These are phyloP conservation scores for Xylaria bambusicola DNA, from an alignment of 495 filamentous ascomycete genomes.

Conservation along the genomic window DNA sequence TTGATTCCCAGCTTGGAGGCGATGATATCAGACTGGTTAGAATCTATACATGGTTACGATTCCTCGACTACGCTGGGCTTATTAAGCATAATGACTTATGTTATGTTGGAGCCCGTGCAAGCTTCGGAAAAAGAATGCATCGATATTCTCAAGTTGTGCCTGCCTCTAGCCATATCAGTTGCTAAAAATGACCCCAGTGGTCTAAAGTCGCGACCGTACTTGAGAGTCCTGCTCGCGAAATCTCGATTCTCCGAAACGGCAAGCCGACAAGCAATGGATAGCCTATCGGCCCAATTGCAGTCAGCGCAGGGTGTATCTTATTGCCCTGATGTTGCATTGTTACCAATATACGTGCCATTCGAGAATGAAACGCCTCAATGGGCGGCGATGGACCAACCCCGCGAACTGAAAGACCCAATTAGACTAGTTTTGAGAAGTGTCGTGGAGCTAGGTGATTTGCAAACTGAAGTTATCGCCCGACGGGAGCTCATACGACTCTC, in stretches of 20 bases:
- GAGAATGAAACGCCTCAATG: conserved; percentile 6
- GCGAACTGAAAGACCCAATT: conserved; percentile 8
- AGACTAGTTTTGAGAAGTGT: conserved; percentile 9
- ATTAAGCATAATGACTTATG: conserved; percentile 14
- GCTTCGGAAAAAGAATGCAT: conserved; percentile 8
- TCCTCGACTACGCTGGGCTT: conserved; percentile 10
- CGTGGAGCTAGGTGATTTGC: conserved; percentile 10
- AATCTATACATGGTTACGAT: conserved; percentile 16
- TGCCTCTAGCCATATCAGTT: conserved; percentile 13
- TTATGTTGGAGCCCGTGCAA: conserved; percentile 6
- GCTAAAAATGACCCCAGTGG: conserved; percentile 10
- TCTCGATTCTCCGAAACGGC: conserved; percentile 15
- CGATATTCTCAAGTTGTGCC: conserved; percentile 11
- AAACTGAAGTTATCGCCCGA: conserved; percentile 13
- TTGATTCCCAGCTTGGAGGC: conserved; percentile 8
- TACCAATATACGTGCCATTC: conserved; percentile 10
- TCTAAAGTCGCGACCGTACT: conserved; percentile 15
- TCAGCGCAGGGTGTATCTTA: conserved; percentile 7
- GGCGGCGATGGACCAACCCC: conserved; percentile 4
- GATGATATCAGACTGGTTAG: conserved; percentile 13
- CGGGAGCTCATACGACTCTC: conserved; percentile 11
- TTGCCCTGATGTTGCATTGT: conserved; percentile 2
- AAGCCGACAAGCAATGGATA: conserved; percentile 7
- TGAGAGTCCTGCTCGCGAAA: conserved; percentile 13
- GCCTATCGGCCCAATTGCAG: conserved; percentile 4